A percentile compares a stretch with the other conserved stretches of the same genome.
phyloP scores from a whole-genome alignment of 148 eudicot species.

The Agrostemma githago region DNA sequence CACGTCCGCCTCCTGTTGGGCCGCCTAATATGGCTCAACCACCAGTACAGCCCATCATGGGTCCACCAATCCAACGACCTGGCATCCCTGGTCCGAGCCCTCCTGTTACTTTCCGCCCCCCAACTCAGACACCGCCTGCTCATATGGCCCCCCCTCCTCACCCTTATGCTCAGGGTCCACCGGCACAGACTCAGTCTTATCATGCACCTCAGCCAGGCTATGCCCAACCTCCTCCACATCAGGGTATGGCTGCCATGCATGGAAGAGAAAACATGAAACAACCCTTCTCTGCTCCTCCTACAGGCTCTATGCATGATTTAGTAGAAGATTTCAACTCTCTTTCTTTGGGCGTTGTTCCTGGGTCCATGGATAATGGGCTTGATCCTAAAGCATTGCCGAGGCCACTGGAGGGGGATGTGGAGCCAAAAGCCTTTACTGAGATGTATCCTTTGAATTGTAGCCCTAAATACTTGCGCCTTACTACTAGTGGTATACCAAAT shows the following conservation, averaged over 20 bases:
- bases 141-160: conserved; percentile 37
- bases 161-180: conserved; percentile 44
- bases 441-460: conserved; percentile 71
- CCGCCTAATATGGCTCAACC: conserved; percentile 39
- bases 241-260: conserved; percentile 37
- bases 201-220: conserved; percentile 48
- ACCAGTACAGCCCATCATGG: conserved; percentile 37
- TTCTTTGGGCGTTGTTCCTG: conserved; percentile 67
- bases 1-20: conserved; percentile 39
- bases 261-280: conserved; percentile 46
- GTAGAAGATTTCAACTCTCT: conserved; percentile 79
- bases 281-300: conserved; percentile 54
- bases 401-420: conserved; percentile 84
- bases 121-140: conserved; percentile 29
- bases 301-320: conserved; percentile 50
- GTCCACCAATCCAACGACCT: conserved; percentile 50
- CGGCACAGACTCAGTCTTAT: conserved; percentile 35
- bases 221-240: conserved; percentile 38
- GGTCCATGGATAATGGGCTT: conserved; percentile 79
- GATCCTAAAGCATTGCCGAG: conserved; percentile 73
- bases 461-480: conserved; percentile 67
- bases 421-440: conserved; percentile 47
- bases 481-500: conserved; percentile 76
- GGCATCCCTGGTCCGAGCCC: conserved; percentile 40
- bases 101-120: conserved; percentile 41